Percentiles rank a stretch among this genome's conserved stretches.
These are phyloP conservation scores for Scleroderma citrinum DNA, from an alignment of 768 basidiomycete species.

Conservation along the genomic window DNA sequence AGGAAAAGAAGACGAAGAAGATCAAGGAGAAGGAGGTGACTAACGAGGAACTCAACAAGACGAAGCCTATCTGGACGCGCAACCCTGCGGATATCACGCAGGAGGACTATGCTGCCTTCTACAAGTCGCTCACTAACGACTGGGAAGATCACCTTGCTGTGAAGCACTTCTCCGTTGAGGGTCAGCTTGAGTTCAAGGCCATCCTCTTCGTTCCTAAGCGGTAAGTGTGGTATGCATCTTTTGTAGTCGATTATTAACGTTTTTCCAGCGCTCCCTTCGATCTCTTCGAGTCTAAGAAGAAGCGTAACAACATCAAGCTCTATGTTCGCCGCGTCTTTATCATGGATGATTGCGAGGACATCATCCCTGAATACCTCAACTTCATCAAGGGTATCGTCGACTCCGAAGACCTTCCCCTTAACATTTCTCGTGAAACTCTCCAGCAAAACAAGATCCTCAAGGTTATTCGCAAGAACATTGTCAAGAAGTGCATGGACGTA, in stretches of 20 bases:
- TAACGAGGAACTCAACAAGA: conserved; percentile 99
- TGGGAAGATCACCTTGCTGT: conserved; percentile 99
- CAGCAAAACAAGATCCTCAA: conserved; percentile 99
- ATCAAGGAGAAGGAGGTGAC: conserved; percentile 82
- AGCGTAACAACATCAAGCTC: conserved; percentile 99
- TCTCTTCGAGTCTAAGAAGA: conserved; percentile 99
- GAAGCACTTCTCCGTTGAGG: conserved; percentile 99
- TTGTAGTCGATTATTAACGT: conserved; percentile 1
- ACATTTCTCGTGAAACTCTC: conserved; percentile 99
- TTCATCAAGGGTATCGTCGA: conserved; percentile 99
- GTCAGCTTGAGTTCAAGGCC: conserved; percentile 99
- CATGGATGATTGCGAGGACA: conserved; percentile 99
- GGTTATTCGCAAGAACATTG: conserved; percentile 98
- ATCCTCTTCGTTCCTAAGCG: conserved; percentile 97
- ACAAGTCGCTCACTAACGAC: conserved; percentile 99
- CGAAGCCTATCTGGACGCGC: conserved; percentile 99
- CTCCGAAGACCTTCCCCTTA: conserved; percentile 98
- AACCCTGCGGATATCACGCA: conserved; percentile 90
- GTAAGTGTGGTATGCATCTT: conserved; percentile 35
- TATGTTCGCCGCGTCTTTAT: conserved; percentile 99
- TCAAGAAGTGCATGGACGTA: conserved; percentile 96
- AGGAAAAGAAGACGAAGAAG: conserved; percentile 93
- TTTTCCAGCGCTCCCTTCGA: conserved; percentile 86
- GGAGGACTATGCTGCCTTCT: conserved; percentile 95
- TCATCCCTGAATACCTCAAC: conserved; percentile 99